These are phyloP conservation scores for Candida khao-thaluensis DNA, from an alignment of 805 yeast genomes.

Conservation along the genomic window DNA sequence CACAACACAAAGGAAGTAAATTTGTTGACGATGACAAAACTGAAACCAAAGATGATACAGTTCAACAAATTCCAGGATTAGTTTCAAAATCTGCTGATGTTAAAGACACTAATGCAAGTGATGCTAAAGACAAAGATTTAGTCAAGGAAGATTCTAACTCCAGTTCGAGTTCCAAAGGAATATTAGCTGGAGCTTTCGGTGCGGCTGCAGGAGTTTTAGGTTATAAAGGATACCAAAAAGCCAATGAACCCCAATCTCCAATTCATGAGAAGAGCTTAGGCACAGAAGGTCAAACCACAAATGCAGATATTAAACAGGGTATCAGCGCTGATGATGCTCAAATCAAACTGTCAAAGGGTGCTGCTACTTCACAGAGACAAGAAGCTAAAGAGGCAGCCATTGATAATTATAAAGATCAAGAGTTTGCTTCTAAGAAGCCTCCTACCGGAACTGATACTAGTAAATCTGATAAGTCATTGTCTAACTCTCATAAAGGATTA, in stretches of 20 bases:
- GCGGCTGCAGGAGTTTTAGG: slow-evolving; percentile 17
- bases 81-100: slow-evolving; percentile 8
- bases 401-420: slow-evolving; percentile 28
- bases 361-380: slow-evolving; percentile 11
- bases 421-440: slow-evolving; percentile 15
- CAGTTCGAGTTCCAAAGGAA: slow-evolving; percentile 4
- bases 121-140: not conserved
- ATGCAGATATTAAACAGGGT: not conserved
- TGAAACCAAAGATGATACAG: slow-evolving; percentile 1
- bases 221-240: slow-evolving; percentile 10
- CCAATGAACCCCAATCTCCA: not conserved
- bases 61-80: slow-evolving; percentile 20
- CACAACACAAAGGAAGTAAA: slow-evolving; percentile 2
- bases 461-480: not conserved
- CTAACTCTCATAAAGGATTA: too few relatives aligned
- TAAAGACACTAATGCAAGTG: not conserved
- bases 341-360: slow-evolving; percentile 8
- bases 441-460: not conserved
- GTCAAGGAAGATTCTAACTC: not conserved
- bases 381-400: slow-evolving; percentile 23
- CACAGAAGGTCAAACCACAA: not conserved
- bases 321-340: slow-evolving; percentile 1
- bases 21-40: slow-evolving; percentile 4
- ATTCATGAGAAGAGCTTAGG: not conserved
- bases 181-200: slow-evolving; percentile 10